Conservation (phyloP, 495 filamentous ascomycete genomes). For the Amphirosellinia nigrospora region DNA sequence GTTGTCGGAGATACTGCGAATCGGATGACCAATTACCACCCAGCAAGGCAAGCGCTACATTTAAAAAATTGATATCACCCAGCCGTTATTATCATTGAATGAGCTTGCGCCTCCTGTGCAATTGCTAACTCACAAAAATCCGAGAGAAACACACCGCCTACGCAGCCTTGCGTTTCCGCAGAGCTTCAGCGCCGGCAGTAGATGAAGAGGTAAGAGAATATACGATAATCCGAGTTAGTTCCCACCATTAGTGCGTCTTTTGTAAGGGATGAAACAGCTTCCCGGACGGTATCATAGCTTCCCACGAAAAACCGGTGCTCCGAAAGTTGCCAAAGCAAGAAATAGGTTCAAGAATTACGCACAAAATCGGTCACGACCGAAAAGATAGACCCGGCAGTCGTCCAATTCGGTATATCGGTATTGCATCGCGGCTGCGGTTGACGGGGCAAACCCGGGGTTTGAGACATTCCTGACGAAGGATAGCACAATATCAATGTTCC, state of each 20-base stretch:
- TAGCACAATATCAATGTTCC: conserved; percentile 29
- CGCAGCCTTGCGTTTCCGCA: conserved; percentile 28
- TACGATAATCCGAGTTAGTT: conserved; percentile 1
- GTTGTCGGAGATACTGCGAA: background rate
- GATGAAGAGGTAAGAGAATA: conserved; percentile 29
- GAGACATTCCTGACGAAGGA: conserved; percentile 47
- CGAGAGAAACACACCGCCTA: conserved; percentile 29
- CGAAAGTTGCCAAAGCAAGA: background rate
- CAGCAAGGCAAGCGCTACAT: conserved; percentile 18
- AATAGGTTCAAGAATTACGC: background rate
- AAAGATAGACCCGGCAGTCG: conserved; percentile 26
- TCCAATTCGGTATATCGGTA: conserved; percentile 1
- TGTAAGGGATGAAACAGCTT: background rate
- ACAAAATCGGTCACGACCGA: conserved; percentile 26
- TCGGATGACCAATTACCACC: background rate
- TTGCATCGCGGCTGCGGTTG: conserved; percentile 14
- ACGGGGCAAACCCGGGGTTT: conserved; percentile 29
- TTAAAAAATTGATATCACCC: background rate
- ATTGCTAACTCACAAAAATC: conserved; percentile 26
- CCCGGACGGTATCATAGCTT: background rate
- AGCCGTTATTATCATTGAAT: background rate
- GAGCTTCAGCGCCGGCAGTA: conserved; percentile 25
- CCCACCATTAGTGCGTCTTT: background rate
- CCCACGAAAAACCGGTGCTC: background rate
- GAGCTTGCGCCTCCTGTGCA: background rate